phyloP scores from a whole-genome alignment of 441 rosid species.

The Euphorbia schlechtendalii region DNA sequence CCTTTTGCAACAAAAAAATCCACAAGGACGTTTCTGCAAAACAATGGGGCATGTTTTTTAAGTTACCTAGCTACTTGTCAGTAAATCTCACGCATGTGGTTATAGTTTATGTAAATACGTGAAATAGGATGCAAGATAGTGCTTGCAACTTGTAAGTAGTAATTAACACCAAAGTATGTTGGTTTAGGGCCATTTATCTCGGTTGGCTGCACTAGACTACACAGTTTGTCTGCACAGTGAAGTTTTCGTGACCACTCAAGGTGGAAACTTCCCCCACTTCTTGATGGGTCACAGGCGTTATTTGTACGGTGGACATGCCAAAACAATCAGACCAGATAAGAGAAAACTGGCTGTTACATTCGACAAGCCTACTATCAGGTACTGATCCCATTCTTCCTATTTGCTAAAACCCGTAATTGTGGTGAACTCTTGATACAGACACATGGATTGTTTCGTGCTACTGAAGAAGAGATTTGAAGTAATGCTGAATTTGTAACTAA shows the following conservation, averaged over 20 bases:
- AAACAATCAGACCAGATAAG: slow-evolving; percentile 87
- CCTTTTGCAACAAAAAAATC: too few species aligned
- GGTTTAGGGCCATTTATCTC: slow-evolving; percentile 75
- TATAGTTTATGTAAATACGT: neutral
- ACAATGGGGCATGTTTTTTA: too few species aligned
- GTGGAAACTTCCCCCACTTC: slow-evolving; percentile 97
- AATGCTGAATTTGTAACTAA: too few species aligned
- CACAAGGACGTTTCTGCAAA: too few species aligned
- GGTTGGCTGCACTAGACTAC: slow-evolving; percentile 95
- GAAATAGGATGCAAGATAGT: neutral
- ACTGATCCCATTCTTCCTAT: slow-evolving; percentile 12
- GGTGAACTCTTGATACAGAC: too few species aligned
- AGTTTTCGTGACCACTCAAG: slow-evolving; percentile 95
- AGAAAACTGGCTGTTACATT: slow-evolving; percentile 77
- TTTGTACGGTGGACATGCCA: slow-evolving; percentile 81
- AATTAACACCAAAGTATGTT: slow-evolving; percentile 16
- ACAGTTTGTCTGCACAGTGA: slow-evolving; percentile 91
- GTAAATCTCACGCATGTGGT: neutral
- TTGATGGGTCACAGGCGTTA: slow-evolving; percentile 92
- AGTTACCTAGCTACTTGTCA: too few species aligned
- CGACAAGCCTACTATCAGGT: slow-evolving; percentile 74
- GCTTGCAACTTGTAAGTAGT: too few species aligned
- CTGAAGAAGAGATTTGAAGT: too few species aligned
- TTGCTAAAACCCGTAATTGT: too few species aligned
- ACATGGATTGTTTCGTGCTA: too few species aligned